Conservation (phyloP, 345 rosid genomes). For the Fremontodendron californicum region DNA sequence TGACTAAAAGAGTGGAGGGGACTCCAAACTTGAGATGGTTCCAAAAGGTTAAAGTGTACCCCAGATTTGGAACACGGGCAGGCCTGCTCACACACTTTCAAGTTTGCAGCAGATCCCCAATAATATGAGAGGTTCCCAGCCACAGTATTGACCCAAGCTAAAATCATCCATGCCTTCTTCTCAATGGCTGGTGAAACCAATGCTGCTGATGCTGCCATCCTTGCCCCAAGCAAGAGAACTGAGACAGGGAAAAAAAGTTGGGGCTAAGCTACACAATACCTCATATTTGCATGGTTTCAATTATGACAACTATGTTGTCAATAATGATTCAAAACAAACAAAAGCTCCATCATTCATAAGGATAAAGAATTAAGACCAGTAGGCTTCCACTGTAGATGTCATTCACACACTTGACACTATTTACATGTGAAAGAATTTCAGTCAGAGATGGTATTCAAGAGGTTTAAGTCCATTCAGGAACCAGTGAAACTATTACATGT, state of each 20-base stretch:
- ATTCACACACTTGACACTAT: neutral
- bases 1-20: slow-evolving; percentile 67
- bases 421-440: no score
- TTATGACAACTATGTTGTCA: neutral
- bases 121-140: slow-evolving; percentile 73
- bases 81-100: slow-evolving; percentile 85
- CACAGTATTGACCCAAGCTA: slow-evolving; percentile 82
- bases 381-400: slow-evolving; percentile 47
- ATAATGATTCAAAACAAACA: neutral
- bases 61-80: slow-evolving; percentile 40
- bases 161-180: slow-evolving; percentile 75
- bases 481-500: no score
- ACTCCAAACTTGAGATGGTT: slow-evolving; percentile 65
- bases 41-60: slow-evolving; percentile 65
- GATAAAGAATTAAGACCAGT: neutral
- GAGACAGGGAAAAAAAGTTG: slow-evolving; percentile 16
- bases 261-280: neutral
- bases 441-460: no score
- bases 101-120: slow-evolving; percentile 75
- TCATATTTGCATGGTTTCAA: neutral
- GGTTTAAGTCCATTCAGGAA: no score
- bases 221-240: slow-evolving; percentile 72
- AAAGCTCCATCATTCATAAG: neutral
- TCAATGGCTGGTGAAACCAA: slow-evolving; percentile 36
- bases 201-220: slow-evolving; percentile 67